Conservation (phyloP, 768 basidiomycete genomes). For the Crucibulum laeve region DNA sequence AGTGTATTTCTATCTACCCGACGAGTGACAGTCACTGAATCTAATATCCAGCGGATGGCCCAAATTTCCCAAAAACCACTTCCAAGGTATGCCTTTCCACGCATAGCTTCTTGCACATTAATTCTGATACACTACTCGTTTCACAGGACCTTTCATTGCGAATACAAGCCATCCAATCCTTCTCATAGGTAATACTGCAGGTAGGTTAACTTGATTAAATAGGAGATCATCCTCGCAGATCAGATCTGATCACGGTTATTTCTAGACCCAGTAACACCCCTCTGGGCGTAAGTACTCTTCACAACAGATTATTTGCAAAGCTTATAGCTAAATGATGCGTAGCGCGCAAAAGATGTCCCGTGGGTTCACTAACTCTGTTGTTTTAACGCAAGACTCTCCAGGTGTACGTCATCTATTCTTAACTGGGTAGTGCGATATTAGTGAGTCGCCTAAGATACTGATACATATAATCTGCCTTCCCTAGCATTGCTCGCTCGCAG, state of each 20-base stretch:
- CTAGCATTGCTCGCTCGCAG: slow-evolving; percentile 29
- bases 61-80: slow-evolving; percentile 16
- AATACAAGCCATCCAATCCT: slow-evolving; percentile 36
- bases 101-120: neutral
- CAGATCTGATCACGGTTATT: neutral
- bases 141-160: slow-evolving; percentile 26
- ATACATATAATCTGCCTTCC: neutral
- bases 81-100: slow-evolving; percentile 9
- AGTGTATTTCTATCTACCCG: slow-evolving; percentile 1
- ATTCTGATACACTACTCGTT: neutral
- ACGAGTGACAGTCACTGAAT: neutral
- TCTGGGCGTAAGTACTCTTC: slow-evolving; percentile 15
- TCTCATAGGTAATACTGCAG: slow-evolving; percentile 35
- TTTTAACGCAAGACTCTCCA: slow-evolving; percentile 36
- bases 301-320: neutral
- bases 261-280: slow-evolving; percentile 26
- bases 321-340: neutral
- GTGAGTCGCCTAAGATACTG: neutral
- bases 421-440: no score
- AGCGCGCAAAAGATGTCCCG: slow-evolving; percentile 36
- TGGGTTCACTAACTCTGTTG: slow-evolving; percentile 31
- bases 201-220: slow-evolving; percentile 9
- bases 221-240: no score
- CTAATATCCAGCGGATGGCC: slow-evolving; percentile 20
- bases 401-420: slow-evolving; percentile 22